phyloP scores from a whole-genome alignment of 2,329 filamentous ascomycete species.

The Zalaria obscura region DNA sequence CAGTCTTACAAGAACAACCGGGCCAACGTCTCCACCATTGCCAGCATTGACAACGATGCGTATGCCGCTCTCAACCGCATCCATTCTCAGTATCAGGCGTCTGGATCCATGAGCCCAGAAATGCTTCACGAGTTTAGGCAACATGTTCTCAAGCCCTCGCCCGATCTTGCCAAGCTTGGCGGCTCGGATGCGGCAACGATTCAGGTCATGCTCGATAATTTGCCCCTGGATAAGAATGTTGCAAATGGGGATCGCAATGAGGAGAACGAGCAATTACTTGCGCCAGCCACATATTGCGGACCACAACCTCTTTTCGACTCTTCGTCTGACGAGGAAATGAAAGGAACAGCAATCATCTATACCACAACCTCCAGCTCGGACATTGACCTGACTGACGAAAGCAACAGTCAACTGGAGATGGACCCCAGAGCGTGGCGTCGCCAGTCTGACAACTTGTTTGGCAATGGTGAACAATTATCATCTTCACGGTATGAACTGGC shows the following conservation, averaged over 20 bases:
- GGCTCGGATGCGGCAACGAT: constrained; percentile 20
- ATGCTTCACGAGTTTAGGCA: constrained; percentile 18
- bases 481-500: constrained; percentile 5
- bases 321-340: background rate
- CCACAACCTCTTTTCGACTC: background rate
- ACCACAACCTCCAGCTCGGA: constrained; percentile 15
- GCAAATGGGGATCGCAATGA: background rate
- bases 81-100: constrained; percentile 16
- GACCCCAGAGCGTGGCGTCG: background rate
- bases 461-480: background rate
- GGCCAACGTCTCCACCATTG: constrained; percentile 1
- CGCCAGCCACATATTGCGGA: background rate
- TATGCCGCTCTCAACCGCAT: constrained; percentile 5
- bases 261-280: background rate
- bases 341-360: constrained; percentile 23
- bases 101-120: constrained; percentile 16
- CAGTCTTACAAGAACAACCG: constrained; percentile 1
- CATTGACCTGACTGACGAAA: constrained; percentile 14
- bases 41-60: constrained; percentile 2
- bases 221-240: constrained; percentile 7
- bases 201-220: constrained; percentile 18
- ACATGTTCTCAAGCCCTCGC: constrained; percentile 17
- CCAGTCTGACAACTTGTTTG: background rate
- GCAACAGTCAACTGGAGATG: constrained; percentile 2
- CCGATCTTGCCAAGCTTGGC: constrained; percentile 11